Evolutionary conservation across 345 rosid species (phyloP), one percentile per base, ranked within the genome.

Genomic region (Gossypium stocksii): DNA sequence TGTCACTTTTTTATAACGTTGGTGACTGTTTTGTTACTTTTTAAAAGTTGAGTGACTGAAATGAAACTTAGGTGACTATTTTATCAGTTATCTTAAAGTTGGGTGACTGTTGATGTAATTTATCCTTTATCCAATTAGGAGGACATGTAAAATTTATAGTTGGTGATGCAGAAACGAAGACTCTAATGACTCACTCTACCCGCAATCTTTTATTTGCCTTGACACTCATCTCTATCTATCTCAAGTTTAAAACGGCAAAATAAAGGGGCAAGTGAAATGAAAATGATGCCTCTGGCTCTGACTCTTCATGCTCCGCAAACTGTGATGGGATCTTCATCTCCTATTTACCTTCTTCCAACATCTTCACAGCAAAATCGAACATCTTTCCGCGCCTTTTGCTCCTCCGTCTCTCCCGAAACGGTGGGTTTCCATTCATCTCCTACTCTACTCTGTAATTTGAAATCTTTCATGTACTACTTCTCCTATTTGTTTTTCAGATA

Each of bases 281-380:
- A 71, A 73, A 83, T 83, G 90, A 85, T 62, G 61, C 41, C 85
- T 34, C 59, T 77, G 82, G 80, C 74, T 56, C 51, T 80, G 27
- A 46, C 25, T 34, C 25, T 70, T 70, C 61, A 11, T 2, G 46
- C 17, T n/a, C 73, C 45, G 23, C 77, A 49, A 41, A 51, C 78
- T 57, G 41, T 34, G 41, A 13, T 65, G 71, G 52, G 79, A 22
- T 64, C 81, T 68, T 45, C 71, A 22, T 45, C 9, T 66, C 53
- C 70, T 11, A 66, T 19, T 66, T 4, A 66, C 70, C 52, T 11
- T 44, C 70, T 45, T 51, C 60, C 27, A 29, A 14, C 2, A 5
- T 70, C 78, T 16, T 49, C n/a, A 19, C 54, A 44, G 68, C 78
- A 49, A 1, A 45, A 49, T 45, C 76, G 52, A 4, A 74, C 73